phyloP scores from a whole-genome alignment of 2,329 filamentous ascomycete genomes.

The Trichoderma sp. region DNA sequence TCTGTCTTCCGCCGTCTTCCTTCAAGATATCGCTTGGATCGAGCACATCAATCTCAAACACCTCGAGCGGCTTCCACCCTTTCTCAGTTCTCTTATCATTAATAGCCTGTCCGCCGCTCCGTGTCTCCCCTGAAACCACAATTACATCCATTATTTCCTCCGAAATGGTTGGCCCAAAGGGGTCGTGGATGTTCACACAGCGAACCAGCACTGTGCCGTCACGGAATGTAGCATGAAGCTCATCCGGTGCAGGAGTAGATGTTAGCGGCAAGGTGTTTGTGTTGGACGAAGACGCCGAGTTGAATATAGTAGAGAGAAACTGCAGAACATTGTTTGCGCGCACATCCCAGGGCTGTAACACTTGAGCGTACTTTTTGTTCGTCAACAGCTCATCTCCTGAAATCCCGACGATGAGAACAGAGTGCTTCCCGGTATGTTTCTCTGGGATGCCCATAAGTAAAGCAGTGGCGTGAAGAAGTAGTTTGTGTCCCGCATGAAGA shows the following conservation, averaged over 20 bases:
- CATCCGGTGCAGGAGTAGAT: conserved; percentile 24
- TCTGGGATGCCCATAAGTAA: conserved; percentile 62
- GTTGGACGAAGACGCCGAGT: conserved; percentile 36
- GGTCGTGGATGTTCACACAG: conserved; percentile 82
- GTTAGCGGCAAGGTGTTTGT: conserved; percentile 13
- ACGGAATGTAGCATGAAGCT: conserved; percentile 52
- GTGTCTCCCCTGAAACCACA: conserved; percentile 85
- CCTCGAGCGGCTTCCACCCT: conserved; percentile 71
- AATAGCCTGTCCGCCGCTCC: conserved; percentile 77
- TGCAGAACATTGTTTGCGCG: conserved; percentile 67
- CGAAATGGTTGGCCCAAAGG: conserved; percentile 87
- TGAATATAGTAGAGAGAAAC: conserved; percentile 68
- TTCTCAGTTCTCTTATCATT: conserved; percentile 77
- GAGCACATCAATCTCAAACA: conserved; percentile 88
- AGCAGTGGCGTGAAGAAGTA: conserved; percentile 85
- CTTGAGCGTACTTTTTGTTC: conserved; percentile 84
- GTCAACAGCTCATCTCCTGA: conserved; percentile 82
- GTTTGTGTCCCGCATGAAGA: conserved; percentile 90
- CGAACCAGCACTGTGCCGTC: conserved; percentile 63
- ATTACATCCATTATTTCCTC: conserved; percentile 75
- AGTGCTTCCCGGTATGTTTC: conserved; percentile 39
- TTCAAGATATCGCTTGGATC: conserved; percentile 51
- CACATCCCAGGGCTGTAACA: conserved; percentile 75
- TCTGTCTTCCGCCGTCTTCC: conserved; percentile 46
- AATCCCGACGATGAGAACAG: conserved; percentile 75